Evolutionary conservation across 306 rosid species (phyloP), one percentile per base, ranked within the genome.

Genomic region (Ormosia emarginata): DNA sequence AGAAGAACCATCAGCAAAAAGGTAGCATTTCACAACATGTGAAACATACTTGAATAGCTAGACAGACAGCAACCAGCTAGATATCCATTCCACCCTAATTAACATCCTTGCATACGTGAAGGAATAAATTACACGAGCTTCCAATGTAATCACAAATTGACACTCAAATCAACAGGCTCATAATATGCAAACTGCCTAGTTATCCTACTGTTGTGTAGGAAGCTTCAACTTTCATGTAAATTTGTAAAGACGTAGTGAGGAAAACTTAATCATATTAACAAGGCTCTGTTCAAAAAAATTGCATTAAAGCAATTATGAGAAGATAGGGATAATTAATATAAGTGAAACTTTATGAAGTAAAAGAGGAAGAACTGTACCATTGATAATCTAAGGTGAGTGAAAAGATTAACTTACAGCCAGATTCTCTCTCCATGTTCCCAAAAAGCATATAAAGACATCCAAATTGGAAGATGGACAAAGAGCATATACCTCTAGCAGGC

Each of bases 401-500:
- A 18, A 43, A 29, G 5, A 49, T 49, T 49, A 49, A 12, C 56
- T 49, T 49, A 15, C 30, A 55, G 9, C 61, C 33, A 57, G 4
- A 2, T 11, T 24, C n/a, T 40, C n/a, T 41, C 9, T 2, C 30
- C 7, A 13, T 37, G 52, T 24, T 73, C 7, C 13, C 4, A 52
- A 37, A 9, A 30, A 13, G 44, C 24, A 24, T 8, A 34, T 17
- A 4, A 75, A 39, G 46, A 29, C 11, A 74, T 57, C n/a, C 24
- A 74, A 58, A 41, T 10, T 46, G 70, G 82, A 83, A 5, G 7
- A 58, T 33, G 39, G 39, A 59, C 55, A 43, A 37, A 62, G 67
- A 62, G 63, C 69, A 53, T 44, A 87, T 92, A 92, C 97, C 97
- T 82, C 81, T 85, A 67, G 92, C 71, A 7, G 89, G 91, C 67